These are phyloP conservation scores for Rhizopogon sp. DNA, from an alignment of 768 basidiomycete genomes.

Conservation along the genomic window DNA sequence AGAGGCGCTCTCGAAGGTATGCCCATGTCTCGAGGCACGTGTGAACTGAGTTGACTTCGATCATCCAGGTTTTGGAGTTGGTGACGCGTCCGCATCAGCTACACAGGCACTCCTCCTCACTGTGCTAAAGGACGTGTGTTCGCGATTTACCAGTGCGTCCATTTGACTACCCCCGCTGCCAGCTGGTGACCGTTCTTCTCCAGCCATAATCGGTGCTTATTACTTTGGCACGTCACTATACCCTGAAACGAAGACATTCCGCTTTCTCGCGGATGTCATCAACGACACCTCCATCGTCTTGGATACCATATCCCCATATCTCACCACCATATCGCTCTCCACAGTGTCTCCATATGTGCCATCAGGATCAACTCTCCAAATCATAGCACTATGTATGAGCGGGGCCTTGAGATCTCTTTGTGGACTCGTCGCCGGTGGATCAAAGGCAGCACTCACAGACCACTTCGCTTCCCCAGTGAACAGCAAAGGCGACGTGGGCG, in stretches of 20 bases:
- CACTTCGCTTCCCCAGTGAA: conserved; percentile 54
- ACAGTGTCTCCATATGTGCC: conserved; percentile 28
- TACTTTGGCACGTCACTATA: conserved; percentile 58
- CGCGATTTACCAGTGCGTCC: conserved; percentile 56
- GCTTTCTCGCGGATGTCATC: conserved; percentile 60
- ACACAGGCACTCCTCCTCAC: conserved; percentile 62
- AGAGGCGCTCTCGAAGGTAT: conserved; percentile 64
- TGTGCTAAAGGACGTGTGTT: conserved; percentile 60
- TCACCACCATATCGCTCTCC: conserved; percentile 29
- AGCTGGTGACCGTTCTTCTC: neutral
- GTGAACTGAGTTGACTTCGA: neutral
- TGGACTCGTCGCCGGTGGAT: conserved; percentile 60
- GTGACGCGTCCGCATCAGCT: conserved; percentile 58
- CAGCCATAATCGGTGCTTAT: conserved; percentile 62
- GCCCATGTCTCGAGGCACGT: neutral
- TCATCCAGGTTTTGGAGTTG: conserved; percentile 61
- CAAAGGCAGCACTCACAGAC: conserved; percentile 63
- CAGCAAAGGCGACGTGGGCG: conserved; percentile 60
- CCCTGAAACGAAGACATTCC: conserved; percentile 68
- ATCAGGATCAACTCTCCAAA: conserved; percentile 31
- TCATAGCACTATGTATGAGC: conserved; percentile 51
- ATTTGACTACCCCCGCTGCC: neutral
- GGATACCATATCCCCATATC: conserved; percentile 55
- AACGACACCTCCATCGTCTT: conserved; percentile 58
- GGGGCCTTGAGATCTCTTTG: conserved; percentile 56